Conservation (phyloP, 2,329 filamentous ascomycete species). For the Rosellinia necatrix region DNA sequence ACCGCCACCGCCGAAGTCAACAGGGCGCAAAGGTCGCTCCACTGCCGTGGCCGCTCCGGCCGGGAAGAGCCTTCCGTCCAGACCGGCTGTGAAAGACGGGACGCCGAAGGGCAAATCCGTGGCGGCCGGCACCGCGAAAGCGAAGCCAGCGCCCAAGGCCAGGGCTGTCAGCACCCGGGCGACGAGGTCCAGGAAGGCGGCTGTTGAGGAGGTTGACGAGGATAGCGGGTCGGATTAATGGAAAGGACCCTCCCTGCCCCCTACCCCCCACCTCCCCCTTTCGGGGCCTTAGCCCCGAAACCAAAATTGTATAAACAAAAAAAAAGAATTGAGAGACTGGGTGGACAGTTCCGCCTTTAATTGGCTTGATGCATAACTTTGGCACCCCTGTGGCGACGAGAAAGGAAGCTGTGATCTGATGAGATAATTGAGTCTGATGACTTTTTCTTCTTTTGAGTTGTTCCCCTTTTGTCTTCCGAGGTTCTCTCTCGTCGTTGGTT, state of each 20-base stretch:
- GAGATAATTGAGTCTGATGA: slow-evolving; percentile 26
- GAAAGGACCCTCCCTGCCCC: no score
- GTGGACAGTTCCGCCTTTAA: neutral
- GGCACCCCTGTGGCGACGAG: neutral
- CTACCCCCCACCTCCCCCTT: no score
- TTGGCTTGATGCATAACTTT: neutral
- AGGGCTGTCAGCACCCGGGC: slow-evolving; percentile 34
- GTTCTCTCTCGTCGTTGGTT: neutral
- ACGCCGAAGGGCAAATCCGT: slow-evolving; percentile 33
- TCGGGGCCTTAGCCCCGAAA: no score
- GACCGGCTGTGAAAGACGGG: slow-evolving; percentile 35
- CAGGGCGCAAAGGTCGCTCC: slow-evolving; percentile 35
- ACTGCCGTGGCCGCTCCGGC: slow-evolving; percentile 26
- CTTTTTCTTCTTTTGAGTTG: neutral
- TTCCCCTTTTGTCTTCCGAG: neutral
- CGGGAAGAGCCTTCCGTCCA: slow-evolving; percentile 34
- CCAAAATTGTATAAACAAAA: neutral
- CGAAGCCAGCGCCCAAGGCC: slow-evolving; percentile 30
- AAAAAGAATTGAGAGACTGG: neutral
- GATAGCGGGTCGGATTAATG: slow-evolving; percentile 32
- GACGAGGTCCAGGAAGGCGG: slow-evolving; percentile 34
- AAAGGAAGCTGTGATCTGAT: slow-evolving; percentile 6
- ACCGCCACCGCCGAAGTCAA: slow-evolving; percentile 31
- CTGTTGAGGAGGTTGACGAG: slow-evolving; percentile 27
- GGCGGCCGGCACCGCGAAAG: slow-evolving; percentile 29